Evolutionary conservation across 345 rosid genomes (phyloP), one percentile per base, ranked within the genome.

Genomic region (Lepidium aucheri): DNA sequence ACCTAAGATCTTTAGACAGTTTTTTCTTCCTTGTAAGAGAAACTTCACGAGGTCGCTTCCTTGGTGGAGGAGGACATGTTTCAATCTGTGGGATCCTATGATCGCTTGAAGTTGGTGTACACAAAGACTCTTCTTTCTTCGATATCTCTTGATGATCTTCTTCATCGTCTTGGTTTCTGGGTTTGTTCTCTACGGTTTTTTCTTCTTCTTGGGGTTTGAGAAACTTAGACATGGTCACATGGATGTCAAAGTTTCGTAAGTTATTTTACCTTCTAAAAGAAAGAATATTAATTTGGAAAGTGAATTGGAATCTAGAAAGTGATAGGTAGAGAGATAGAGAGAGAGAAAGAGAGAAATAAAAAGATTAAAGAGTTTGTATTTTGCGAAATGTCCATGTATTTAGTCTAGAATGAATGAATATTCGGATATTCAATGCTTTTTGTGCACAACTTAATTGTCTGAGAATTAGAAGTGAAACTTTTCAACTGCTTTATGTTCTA

Each of bases 171-270:
- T 63, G 63, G 65, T 15, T 63, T 14, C 16, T 54, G 9, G 59
- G 57, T 26, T 17, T 53, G n/a, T 63, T 57, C 58, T 70, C 67
- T 59, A 16, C 54, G 49, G 8, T 32, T 6, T 36, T 54, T 53
- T 38, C 61, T 65, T 42, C 61, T 58, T 65, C 76, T 42, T 3
- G 61, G 72, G 67, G 47, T 34, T 73, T 42, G 67, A 59, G 72
- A 65, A 65, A 42, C 61, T 65, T 73, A 43, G 76, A 73, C 76
- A 73, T 73, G 67, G 76, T 65, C 75, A 62, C 75, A 62, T 71
- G 75, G 58, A 71, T 57, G 66, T 17, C 46, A 64, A 64, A 65
- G 60, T 49, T 73, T 72, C 45, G 71, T 65, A 67, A 13, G 65
- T 16, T 28, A 28, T 72, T 63, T 64, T 64, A 56, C 58, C 70